Conservation (phyloP, 495 filamentous ascomycete species). For the Penicillium nucicola region DNA sequence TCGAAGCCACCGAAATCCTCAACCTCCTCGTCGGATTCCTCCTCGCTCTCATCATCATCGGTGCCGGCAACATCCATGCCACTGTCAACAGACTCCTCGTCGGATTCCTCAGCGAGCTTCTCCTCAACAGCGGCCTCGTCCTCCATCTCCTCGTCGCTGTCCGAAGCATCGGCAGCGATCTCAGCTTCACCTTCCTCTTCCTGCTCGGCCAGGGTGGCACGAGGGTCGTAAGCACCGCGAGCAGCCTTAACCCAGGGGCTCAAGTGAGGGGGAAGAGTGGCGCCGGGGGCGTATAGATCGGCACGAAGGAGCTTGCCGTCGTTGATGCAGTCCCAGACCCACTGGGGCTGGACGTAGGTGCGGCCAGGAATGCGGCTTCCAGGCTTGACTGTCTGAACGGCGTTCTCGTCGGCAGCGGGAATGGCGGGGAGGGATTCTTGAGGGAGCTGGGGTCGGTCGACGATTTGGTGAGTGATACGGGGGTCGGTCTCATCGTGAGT, state of each 20-base stretch:
- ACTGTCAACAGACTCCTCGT: conserved; percentile 42
- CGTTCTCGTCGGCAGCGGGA: conserved; percentile 50
- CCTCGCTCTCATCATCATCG: conserved; percentile 48
- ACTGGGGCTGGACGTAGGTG: conserved; percentile 93
- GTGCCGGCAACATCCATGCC: conserved; percentile 60
- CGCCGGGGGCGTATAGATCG: conserved; percentile 86
- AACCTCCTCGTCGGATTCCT: conserved; percentile 37
- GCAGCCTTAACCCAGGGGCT: conserved; percentile 92
- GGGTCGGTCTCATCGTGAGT: conserved; percentile 83
- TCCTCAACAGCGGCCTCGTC: conserved; percentile 29
- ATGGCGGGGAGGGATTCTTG: conserved; percentile 55
- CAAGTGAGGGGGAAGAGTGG: conserved; percentile 85
- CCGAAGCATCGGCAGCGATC: conserved; percentile 56
- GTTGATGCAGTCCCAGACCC: conserved; percentile 97
- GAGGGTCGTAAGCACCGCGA: conserved; percentile 86
- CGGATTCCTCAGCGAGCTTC: conserved; percentile 35
- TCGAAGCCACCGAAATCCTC: conserved; percentile 42
- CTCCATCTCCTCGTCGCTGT: conserved; percentile 42
- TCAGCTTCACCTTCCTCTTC: conserved; percentile 84
- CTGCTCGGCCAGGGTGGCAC: conserved; percentile 65
- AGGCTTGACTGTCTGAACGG: conserved; percentile 43
- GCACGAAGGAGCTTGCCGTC: conserved; percentile 80
- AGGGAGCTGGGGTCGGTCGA: conserved; percentile 79
- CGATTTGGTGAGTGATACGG: conserved; percentile 91
- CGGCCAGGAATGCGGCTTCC: conserved; percentile 75